These are phyloP conservation scores for Kwoniella botswanensis DNA, from an alignment of 768 basidiomycete species.

Conservation along the genomic window DNA sequence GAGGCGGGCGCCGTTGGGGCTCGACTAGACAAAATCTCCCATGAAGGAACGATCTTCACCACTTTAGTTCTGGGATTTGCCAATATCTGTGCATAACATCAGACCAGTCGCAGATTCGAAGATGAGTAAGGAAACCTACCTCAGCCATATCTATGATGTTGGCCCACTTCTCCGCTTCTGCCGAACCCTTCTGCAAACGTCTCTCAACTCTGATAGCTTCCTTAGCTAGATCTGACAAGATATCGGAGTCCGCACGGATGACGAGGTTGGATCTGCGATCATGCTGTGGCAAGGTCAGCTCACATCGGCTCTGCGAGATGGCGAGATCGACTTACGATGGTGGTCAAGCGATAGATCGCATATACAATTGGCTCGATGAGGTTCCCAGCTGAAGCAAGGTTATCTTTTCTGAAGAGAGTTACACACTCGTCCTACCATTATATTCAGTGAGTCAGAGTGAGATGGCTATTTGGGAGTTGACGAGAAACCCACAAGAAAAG, in stretches of 20 bases:
- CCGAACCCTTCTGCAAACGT: conserved; percentile 5
- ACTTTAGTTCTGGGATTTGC: conserved; percentile 4
- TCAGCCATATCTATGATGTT: conserved; percentile 37
- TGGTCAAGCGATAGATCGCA: conserved; percentile 25
- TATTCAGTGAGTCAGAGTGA: not conserved
- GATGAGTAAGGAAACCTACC: conserved; percentile 15
- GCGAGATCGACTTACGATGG: conserved; percentile 14
- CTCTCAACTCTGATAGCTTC: conserved; percentile 14
- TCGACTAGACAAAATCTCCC: conserved; percentile 8
- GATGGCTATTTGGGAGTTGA: not conserved
- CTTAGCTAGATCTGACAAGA: conserved; percentile 16
- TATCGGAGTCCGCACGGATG: not conserved
- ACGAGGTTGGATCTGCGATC: conserved; percentile 19
- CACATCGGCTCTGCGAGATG: not conserved
- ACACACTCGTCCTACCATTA: not conserved
- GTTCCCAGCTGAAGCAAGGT: not conserved
- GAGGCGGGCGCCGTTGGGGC: not conserved
- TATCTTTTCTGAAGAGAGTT: conserved; percentile 1
- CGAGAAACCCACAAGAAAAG: conserved; percentile 19
- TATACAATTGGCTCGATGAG: conserved; percentile 23
- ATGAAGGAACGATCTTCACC: conserved; percentile 12
- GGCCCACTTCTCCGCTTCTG: conserved; percentile 10
- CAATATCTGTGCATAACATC: conserved; percentile 16
- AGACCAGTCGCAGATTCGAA: not conserved
- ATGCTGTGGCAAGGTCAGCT: conserved; percentile 3